phyloP scores from a whole-genome alignment of 2,329 filamentous ascomycete species.

The Aspergillus pseudotamarii region DNA sequence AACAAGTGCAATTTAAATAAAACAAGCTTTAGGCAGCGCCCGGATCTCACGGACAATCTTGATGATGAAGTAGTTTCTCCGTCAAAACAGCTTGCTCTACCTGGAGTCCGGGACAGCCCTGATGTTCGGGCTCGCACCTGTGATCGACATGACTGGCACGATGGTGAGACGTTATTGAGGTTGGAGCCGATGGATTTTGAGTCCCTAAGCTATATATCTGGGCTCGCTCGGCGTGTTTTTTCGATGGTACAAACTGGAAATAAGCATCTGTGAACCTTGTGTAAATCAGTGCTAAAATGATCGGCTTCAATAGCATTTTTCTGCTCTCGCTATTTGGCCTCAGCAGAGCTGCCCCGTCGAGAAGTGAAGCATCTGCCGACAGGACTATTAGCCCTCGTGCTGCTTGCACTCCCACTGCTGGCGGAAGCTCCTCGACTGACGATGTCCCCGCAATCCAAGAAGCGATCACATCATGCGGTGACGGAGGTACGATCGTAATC shows the following conservation, averaged over 20 bases:
- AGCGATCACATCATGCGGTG: conserved; percentile 46
- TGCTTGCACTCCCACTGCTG: conserved; percentile 37
- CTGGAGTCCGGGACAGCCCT: not conserved
- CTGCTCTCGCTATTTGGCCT: conserved; percentile 7
- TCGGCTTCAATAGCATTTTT: not conserved
- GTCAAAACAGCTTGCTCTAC: not conserved
- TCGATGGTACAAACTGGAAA: not conserved
- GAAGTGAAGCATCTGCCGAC: conserved; percentile 1
- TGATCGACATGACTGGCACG: not conserved
- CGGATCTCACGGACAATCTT: not conserved
- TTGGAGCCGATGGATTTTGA: not conserved
- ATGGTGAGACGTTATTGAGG: not conserved
- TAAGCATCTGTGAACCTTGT: not conserved
- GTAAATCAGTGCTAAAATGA: not conserved
- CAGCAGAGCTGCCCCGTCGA: conserved; percentile 7
- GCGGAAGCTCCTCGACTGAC: conserved; percentile 37
- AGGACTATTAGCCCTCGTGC: conserved; percentile 19
- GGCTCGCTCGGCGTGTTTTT: rapidly evolving
- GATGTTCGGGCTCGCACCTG: not conserved
- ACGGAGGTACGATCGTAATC: conserved; percentile 50
- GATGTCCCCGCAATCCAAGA: conserved; percentile 49
- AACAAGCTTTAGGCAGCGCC: not conserved
- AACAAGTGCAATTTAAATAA: not conserved
- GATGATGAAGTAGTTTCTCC: not conserved
- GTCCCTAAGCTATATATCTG: not conserved